Base-by-base conservation (phyloP, 192 early-diverging fungal species). In the Dissophora ornata region DNA sequence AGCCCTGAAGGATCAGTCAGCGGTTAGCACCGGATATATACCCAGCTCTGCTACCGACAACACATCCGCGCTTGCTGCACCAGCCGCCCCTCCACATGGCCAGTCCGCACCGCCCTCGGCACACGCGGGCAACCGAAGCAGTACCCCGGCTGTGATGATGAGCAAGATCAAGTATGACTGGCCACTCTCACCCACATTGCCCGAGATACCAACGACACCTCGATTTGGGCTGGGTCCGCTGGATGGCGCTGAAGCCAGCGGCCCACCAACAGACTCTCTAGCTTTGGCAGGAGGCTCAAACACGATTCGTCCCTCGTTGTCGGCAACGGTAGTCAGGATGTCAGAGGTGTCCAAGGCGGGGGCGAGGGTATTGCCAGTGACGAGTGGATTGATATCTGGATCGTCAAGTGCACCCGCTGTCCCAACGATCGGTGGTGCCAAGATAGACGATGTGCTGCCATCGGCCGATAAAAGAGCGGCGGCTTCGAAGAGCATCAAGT, bases 141-240 rank as follows among this genome's bases (percentile, higher is more conserved):
- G 69, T 19, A 71, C 69, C 2, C 69, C 69, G 1, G 69, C 69
- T 18, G 60, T 71, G 29, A 71, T 71, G 69, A 71, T 71, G 69
- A 71, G 26, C 68, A 61, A 62, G 33, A 70, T 70, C 45, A 70
- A 70, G 24, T 70, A 70, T 25, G 68, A 70, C 44, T 70, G 68
- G 68, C 52, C 52, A 1, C 16, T 61, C 5, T 70, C 68, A 4
- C 69, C 69, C 0, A 60, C 36, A 8, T 49, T 63, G 60, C 46
- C 61, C 4, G 61, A 63, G 30, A 25, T 55, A 12, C 61, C 69
- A 7, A 4, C n/a, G 22, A 25, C 18, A 34, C 12, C 59, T 3
- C 59, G 69, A 26, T 57, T 63, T 42, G 61, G 8, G 30, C 8
- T 34, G 28, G 18, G 44, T 9, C 12, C 4, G 12, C 10, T 45